Evolutionary conservation across 2,329 filamentous ascomycete genomes (phyloP), one percentile per base, ranked within the genome.

Genomic region (Tympanopsis confertula): DNA sequence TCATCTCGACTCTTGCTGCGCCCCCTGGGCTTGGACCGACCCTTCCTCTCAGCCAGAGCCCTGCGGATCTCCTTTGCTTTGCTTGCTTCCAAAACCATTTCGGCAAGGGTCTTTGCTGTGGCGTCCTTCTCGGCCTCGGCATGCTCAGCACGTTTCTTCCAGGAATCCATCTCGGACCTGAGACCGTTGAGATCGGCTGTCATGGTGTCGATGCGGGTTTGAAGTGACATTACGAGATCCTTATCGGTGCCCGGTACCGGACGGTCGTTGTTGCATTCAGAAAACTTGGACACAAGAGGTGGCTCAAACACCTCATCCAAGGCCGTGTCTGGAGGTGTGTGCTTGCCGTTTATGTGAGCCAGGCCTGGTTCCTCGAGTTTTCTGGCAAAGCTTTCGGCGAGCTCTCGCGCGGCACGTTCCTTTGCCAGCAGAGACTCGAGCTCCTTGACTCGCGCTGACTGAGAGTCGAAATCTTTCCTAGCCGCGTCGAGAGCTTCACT

Each of bases 391-490:
- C 91, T 83, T 56, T 98, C 91, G 0, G 89, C 89, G 38, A 77
- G 70, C 50, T 91, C 81, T 40, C 91, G 75, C 19, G 88, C 88
- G 45, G 78, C 72, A 18, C 86, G 75, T 58, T 98, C 91, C 51
- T 82, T 78, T 36, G 71, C 75, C 32, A 96, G 65, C 60, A 85
- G 69, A 41, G 77, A 72, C 54, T 96, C 89, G 12, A 96, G 64
- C 48, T 88, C 82, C 47, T 79, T 82, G 56, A 96, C 78, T 20
- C 84, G 78, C 29, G 77, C 70, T 36, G 76, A 78, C 54, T 95
- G 87, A n/a, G 69, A 73, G 50, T 93, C 86, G 30, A 95, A 76
- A 53, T 95, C 88, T 48, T 82, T 83, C 61, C 86, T 93, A 10
- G 88, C 84, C 41, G 74, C 78, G 39, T 82, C 84, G 30, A 98